These are phyloP conservation scores for Hippophae rhamnoides DNA, from an alignment of 306 rosid genomes.

Conservation along the genomic window DNA sequence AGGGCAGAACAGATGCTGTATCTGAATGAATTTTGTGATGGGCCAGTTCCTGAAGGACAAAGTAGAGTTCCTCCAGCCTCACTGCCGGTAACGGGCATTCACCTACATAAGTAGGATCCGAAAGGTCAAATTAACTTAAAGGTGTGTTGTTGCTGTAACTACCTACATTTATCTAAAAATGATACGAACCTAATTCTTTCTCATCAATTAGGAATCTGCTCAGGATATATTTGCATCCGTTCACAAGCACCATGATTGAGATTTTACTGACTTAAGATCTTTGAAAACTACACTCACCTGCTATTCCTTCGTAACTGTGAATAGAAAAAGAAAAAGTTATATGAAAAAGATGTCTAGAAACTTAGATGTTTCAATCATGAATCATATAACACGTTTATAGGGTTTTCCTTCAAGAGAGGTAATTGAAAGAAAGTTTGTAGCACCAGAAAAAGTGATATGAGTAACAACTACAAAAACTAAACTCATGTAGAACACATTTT, in stretches of 20 bases:
- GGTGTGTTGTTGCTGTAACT: not conserved
- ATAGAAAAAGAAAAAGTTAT: too few relatives aligned
- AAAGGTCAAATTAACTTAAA: conserved; percentile 20
- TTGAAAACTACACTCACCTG: conserved; percentile 44
- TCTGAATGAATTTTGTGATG: conserved; percentile 55
- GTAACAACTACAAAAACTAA: too few relatives aligned
- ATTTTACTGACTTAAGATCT: conserved; percentile 83
- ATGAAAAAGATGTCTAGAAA: not conserved
- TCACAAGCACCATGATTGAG: conserved; percentile 59
- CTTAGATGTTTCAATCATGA: not conserved
- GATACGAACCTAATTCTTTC: conserved; percentile 53
- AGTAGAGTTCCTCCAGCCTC: conserved; percentile 70
- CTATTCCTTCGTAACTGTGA: conserved; percentile 41
- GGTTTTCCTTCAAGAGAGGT: too few relatives aligned
- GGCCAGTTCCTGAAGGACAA: conserved; percentile 69
- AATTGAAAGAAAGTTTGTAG: too few relatives aligned
- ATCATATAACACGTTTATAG: not conserved
- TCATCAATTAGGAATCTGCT: conserved; percentile 68
- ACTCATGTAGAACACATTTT: too few relatives aligned
- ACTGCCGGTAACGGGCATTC: conserved; percentile 67
- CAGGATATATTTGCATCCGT: conserved; percentile 71
- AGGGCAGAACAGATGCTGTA: conserved; percentile 51
- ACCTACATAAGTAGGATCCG: conserved; percentile 39
- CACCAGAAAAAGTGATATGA: too few relatives aligned
- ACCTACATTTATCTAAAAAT: not conserved